Evolutionary conservation across 805 yeast genomes (phyloP), one percentile per base, ranked within the genome.

Genomic region (Cyberlindnera suaveolens): DNA sequence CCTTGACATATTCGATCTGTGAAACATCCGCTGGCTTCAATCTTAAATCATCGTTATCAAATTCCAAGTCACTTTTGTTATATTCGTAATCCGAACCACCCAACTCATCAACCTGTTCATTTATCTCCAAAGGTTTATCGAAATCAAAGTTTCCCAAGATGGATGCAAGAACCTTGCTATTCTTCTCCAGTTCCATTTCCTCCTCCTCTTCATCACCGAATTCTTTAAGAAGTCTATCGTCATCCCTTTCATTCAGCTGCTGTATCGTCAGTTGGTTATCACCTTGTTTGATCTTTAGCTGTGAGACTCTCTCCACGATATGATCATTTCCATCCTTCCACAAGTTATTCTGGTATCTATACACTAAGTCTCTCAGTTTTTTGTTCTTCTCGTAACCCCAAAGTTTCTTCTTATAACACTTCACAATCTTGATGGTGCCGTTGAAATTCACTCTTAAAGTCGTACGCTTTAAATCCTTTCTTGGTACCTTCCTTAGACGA

Each of bases 381-480:
- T 75, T 82, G 49, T 77, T 73, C 65, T 85, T 85, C 51, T 85
- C 89, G 47, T 78, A 73, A 3, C 98, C 98, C 99, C 99, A 91
- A 34, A 93, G 71, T 59, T 89, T 89, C 29, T 82, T 78, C 64
- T 89, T 88, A 53, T 73, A 74, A 51, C 82, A 68, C 52, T 76
- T 77, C 44, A 84, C 63, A 5, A 69, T 68, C 61, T 76, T 80
- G 41, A 77, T 63, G 37, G 64, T 74, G 6, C 82, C 87, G 54
- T 74, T 78, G 45, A 75, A 71, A 47, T 67, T 70, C 3, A 83
- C 72, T 52, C 97, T 72, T 49, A 86, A 69, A 0, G 95, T 81
- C 49, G 81, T 75, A 36, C 43, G 67, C 43, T 73, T 72, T 32
- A 73, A 48, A 45, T 70, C 72, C 20, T 76, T 70, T 46, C 96